phyloP scores from a whole-genome alignment of 257 asterid genomes.

The Petrea volubilis region DNA sequence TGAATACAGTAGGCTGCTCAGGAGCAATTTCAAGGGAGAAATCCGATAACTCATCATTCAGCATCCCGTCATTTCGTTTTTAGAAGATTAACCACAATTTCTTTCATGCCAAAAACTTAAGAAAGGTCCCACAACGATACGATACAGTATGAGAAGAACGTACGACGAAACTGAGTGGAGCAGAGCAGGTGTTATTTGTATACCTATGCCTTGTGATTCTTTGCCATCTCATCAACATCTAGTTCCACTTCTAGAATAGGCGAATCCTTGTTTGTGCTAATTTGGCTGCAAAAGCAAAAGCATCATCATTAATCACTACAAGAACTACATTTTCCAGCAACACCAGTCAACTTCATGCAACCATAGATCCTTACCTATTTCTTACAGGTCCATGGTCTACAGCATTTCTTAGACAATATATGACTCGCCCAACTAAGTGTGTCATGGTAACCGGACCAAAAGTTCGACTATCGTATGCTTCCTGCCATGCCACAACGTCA shows the following conservation, averaged over 20 bases:
- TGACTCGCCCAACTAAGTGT: constrained; percentile 72
- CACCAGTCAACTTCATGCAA: background rate
- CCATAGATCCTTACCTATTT: constrained; percentile 53
- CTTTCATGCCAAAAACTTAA: constrained; percentile 2
- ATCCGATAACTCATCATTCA: background rate
- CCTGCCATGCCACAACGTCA: constrained; percentile 51
- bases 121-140: background rate
- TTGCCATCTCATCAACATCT: constrained; percentile 79
- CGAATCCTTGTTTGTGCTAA: constrained; percentile 52
- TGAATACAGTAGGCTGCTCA: no score
- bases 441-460: constrained; percentile 79
- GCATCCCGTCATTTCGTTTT: background rate
- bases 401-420: constrained; percentile 76
- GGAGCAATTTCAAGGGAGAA: background rate
- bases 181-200: constrained; percentile 1
- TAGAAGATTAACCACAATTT: background rate
- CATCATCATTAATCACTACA: background rate
- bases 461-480: constrained; percentile 78
- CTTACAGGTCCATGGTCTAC: constrained; percentile 90
- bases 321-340: background rate
- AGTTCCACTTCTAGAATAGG: constrained; percentile 77
- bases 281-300: constrained; percentile 40
- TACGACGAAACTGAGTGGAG: background rate
- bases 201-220: constrained; percentile 59
- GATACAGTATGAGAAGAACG: background rate